Base-by-base conservation (phyloP, 768 basidiomycete species). In the Amanita pseudoporphyria region DNA sequence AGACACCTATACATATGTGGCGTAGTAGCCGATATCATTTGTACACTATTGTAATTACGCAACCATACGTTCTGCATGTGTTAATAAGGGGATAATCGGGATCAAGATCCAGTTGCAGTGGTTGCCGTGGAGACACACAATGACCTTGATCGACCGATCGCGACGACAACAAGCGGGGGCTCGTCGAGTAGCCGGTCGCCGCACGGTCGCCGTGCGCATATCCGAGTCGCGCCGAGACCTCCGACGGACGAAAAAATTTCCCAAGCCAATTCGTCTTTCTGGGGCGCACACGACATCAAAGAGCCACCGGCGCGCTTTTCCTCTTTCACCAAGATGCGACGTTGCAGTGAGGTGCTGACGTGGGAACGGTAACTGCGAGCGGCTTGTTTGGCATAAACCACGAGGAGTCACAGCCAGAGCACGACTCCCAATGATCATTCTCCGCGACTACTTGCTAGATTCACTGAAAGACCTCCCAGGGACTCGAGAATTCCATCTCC, bases 1-100 rank as follows among this genome's bases (percentile, higher is more conserved):
- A 61, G 92, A 95, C 66, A 87, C 86, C 32, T 91, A 89, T 63
- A 78, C 81, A 41, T 87, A 87, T 62, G 76, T 84, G 56, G 84
- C 83, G 51, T 85, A 66, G 71, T 55, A 32, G 5, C n/a, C n/a
- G n/a, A n/a, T n/a, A n/a, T n/a, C n/a, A n/a, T n/a, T n/a, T n/a
- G n/a, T n/a, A n/a, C n/a, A n/a, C n/a, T n/a, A n/a, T n/a, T n/a
- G n/a, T n/a, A n/a, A n/a, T 43, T 28, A 3, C 26, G 42, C 26
- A 3, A 28, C 7, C 7, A 41, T 22, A 5, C 12, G 16, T 36
- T 3, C 12, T 36, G 5, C 12, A 13, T 18, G 5, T 36, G 35
- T 36, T 36, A 5, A 18, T 36, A 36, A 36, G 35, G 35, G 35
- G 16, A 36, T 13, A 28, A 28, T 28, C 26, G 7, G 7, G 26